A percentile compares a stretch with the other conserved stretches of the same genome.
Conservation (phyloP, 352 stramenopile species). For the Phytophthora quininea region DNA sequence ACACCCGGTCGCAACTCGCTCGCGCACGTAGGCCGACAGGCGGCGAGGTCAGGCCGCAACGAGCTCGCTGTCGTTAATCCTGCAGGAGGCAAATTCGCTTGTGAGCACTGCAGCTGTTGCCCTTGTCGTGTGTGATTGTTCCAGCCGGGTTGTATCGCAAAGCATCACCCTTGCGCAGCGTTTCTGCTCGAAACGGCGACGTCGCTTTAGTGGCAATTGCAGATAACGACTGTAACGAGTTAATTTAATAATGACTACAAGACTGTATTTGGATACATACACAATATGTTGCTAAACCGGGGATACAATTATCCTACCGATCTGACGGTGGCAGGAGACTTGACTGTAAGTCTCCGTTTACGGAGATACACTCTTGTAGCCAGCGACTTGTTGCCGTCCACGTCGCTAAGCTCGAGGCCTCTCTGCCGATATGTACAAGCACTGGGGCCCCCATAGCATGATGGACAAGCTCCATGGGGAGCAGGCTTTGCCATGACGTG, state of each 20-base stretch:
- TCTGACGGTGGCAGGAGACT: too few species aligned
- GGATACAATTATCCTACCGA: not conserved
- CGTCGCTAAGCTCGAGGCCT: not conserved
- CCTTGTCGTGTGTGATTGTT: constrained; percentile 3
- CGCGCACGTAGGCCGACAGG: not conserved
- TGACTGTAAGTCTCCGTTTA: not conserved
- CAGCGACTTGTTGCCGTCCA: too few species aligned
- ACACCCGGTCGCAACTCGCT: not conserved
- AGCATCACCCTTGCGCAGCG: not conserved
- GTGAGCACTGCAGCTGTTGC: not conserved
- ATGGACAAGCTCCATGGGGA: too few species aligned
- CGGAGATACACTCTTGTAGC: not conserved
- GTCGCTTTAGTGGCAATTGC: not conserved
- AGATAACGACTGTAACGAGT: not conserved
- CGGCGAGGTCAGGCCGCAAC: not conserved
- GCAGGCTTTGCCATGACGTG: not conserved
- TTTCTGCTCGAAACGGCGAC: not conserved
- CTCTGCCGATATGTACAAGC: not conserved
- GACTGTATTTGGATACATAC: not conserved
- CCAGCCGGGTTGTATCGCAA: not conserved
- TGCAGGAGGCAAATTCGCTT: constrained; percentile 2
- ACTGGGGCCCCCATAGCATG: too few species aligned
- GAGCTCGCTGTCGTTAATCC: not conserved
- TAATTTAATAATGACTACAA: not conserved
- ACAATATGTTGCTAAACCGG: not conserved